Conservation (phyloP, 192 early-diverging fungal species). For the Thamnidium elegans region DNA sequence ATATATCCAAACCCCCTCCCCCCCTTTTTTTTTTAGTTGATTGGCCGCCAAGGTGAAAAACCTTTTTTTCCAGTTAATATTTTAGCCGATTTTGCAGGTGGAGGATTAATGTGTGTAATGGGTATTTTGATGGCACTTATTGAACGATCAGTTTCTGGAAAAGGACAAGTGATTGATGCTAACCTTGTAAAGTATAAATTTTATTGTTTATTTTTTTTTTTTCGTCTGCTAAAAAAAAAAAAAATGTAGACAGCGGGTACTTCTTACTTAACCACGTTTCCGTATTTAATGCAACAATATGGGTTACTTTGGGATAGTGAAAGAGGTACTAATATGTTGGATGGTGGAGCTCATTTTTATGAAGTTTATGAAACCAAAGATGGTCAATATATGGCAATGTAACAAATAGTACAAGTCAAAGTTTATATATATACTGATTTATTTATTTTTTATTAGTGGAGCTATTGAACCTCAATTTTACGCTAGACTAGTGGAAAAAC, state of each 20-base stretch:
- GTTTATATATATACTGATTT: background rate
- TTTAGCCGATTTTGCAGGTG: slow-evolving; percentile 67
- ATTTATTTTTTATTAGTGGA: slow-evolving; percentile 34
- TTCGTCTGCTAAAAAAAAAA: background rate
- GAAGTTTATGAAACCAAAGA: slow-evolving; percentile 68
- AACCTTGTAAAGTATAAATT: slow-evolving; percentile 43
- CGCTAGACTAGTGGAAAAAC: slow-evolving; percentile 41
- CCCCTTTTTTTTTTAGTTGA: slow-evolving; percentile 34
- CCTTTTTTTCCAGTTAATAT: slow-evolving; percentile 40
- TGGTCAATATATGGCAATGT: slow-evolving; percentile 60
- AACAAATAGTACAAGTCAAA: slow-evolving; percentile 9
- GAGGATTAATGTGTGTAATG: slow-evolving; percentile 60
- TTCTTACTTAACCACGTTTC: slow-evolving; percentile 58
- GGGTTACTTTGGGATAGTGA: slow-evolving; percentile 48
- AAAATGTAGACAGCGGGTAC: slow-evolving; percentile 42
- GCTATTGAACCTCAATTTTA: slow-evolving; percentile 69
- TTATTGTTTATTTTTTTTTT: background rate
- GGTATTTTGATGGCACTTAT: slow-evolving; percentile 63
- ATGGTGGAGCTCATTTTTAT: slow-evolving; percentile 68
- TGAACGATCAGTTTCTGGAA: slow-evolving; percentile 54
- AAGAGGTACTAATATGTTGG: slow-evolving; percentile 59
- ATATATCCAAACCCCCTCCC: too few relatives aligned
- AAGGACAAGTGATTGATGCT: slow-evolving; percentile 64
- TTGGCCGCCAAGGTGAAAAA: slow-evolving; percentile 42
- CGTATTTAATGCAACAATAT: slow-evolving; percentile 56